Evolutionary conservation across 306 rosid species (phyloP).

Genomic region (Prosopis cineraria): DNA sequence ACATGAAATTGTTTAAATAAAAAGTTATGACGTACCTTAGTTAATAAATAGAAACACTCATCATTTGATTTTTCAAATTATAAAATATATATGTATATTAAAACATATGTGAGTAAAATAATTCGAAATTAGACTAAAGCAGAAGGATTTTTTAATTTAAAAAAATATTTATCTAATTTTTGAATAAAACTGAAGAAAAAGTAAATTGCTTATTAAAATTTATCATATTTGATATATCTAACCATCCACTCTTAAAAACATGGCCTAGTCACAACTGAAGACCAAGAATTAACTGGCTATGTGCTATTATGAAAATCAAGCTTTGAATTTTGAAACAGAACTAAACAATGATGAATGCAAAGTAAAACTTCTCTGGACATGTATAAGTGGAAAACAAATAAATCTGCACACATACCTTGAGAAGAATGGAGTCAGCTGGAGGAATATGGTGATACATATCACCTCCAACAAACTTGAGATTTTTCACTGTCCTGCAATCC

Average conservation of each 20-base stretch:
- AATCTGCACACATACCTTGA: background rate
- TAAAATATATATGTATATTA: no score
- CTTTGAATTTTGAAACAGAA: background rate
- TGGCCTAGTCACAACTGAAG: background rate
- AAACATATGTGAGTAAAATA: no score
- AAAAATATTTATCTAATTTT: no score
- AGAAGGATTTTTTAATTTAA: background rate
- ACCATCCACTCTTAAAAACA: background rate
- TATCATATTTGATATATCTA: background rate
- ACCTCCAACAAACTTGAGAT: conserved; percentile 3
- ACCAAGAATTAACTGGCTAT: background rate
- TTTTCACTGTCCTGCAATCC: background rate
- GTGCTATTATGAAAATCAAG: background rate
- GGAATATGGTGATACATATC: conserved; percentile 17
- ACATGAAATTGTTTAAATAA: background rate
- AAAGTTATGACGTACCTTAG: background rate
- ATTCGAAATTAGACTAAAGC: no score
- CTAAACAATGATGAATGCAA: background rate
- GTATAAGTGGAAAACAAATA: background rate
- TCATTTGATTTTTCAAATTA: no score
- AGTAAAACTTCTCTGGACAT: background rate
- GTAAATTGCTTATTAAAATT: no score
- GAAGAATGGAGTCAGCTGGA: conserved; percentile 5
- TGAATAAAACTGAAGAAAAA: background rate
- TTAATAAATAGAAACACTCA: background rate